Percentiles rank a stretch among this genome's conserved stretches.
Conservation (phyloP, 139 green algal species). For the Chlorella sp. region DNA sequence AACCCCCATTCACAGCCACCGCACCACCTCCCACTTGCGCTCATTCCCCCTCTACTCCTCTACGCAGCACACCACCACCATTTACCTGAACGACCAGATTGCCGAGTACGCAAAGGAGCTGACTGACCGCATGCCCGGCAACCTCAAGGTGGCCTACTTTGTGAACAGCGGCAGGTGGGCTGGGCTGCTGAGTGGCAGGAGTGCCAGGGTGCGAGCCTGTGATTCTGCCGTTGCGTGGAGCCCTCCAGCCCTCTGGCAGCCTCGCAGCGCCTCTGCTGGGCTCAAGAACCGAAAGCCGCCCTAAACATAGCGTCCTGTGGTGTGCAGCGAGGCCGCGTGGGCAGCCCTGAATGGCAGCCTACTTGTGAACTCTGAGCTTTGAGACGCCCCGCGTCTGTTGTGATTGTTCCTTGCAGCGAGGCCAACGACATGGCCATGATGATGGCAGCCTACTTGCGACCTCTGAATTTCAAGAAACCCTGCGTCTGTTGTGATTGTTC, state of each 20-base stretch:
- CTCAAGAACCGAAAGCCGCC: too few species aligned
- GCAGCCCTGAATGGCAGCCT: too few species aligned
- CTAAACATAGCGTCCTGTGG: too few species aligned
- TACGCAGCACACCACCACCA: slow-evolving; percentile 81
- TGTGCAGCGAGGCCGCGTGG: too few species aligned
- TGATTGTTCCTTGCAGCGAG: background rate
- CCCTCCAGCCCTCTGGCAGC: too few species aligned
- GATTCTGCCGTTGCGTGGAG: too few species aligned
- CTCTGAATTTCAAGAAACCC: background rate
- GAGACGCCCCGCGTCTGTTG: background rate
- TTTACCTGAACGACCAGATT: slow-evolving; percentile 79
- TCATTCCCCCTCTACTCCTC: background rate
- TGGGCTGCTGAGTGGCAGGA: too few species aligned
- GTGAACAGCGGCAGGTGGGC: slow-evolving; percentile 69
- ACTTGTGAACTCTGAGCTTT: too few species aligned
- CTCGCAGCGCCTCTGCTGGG: too few species aligned
- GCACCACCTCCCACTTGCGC: background rate
- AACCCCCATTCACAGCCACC: background rate
- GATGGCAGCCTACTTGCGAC: too few species aligned
- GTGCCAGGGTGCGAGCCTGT: slow-evolving; percentile 53
- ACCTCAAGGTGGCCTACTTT: slow-evolving; percentile 82
- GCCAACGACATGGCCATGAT: too few species aligned
- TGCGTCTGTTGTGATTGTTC: background rate
- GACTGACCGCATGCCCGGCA: slow-evolving; percentile 59
- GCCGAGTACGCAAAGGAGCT: slow-evolving; percentile 71